Conservation (phyloP, 805 yeast genomes). For the Lipomyces orientalis region DNA sequence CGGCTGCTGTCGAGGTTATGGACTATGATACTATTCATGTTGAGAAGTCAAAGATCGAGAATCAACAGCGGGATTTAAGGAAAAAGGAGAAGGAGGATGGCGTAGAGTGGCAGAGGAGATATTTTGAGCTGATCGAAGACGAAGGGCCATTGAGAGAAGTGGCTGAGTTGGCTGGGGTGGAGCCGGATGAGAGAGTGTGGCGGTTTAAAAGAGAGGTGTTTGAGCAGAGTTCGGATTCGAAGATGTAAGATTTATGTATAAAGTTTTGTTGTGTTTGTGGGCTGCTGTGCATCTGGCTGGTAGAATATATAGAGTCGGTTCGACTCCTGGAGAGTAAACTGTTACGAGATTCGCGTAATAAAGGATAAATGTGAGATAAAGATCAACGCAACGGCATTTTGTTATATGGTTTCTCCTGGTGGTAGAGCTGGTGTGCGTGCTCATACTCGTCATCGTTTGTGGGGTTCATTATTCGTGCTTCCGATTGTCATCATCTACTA, state of each 20-base stretch:
- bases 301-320: neutral
- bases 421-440: too few species aligned
- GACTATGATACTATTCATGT: constrained; percentile 76
- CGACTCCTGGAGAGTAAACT: neutral
- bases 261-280: neutral
- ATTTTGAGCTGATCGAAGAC: constrained; percentile 62
- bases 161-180: constrained; percentile 28
- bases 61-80: constrained; percentile 81
- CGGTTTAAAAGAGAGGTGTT: constrained; percentile 40
- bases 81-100: constrained; percentile 71
- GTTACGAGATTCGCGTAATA: too few species aligned
- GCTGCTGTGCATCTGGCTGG: neutral
- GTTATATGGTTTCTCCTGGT: too few species aligned
- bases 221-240: constrained; percentile 40
- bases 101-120: constrained; percentile 74
- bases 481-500: too few species aligned
- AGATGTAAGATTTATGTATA: constrained; percentile 13
- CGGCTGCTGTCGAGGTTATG: constrained; percentile 78
- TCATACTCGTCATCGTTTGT: too few species aligned
- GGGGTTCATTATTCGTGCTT: too few species aligned
- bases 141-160: constrained; percentile 25
- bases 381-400: too few species aligned
- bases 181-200: constrained; percentile 40
- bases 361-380: too few species aligned
- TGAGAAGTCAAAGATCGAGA: constrained; percentile 80